These are phyloP conservation scores for Fusarium lyarnte DNA, from an alignment of 2,329 filamentous ascomycete species.

Conservation along the genomic window DNA sequence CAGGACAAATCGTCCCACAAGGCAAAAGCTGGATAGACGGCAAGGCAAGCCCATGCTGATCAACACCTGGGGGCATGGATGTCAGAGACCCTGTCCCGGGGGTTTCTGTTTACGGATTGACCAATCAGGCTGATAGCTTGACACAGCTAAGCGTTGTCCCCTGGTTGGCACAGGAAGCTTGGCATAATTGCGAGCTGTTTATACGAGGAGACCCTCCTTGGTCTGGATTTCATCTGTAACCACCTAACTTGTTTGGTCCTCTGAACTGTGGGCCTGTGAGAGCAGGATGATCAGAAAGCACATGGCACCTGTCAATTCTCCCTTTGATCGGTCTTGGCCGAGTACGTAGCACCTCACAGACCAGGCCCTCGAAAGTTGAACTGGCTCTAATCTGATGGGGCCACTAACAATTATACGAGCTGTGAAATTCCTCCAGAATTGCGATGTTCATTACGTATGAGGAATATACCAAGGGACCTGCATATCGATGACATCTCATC, in stretches of 20 bases:
- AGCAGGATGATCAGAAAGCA: constrained; percentile 1
- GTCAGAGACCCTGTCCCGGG: constrained; percentile 7
- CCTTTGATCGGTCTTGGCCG: constrained; percentile 3
- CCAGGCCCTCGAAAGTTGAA: neutral
- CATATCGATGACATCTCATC: neutral
- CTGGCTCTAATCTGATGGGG: neutral
- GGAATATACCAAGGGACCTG: constrained; percentile 1
- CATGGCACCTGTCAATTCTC: constrained; percentile 13
- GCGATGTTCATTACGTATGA: neutral
- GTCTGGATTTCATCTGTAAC: constrained; percentile 17
- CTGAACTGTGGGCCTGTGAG: neutral
- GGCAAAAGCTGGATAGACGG: constrained; percentile 5
- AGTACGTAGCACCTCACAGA: neutral
- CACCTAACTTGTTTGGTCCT: neutral
- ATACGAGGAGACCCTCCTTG: constrained; percentile 21
- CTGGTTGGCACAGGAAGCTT: constrained; percentile 8
- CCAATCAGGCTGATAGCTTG: constrained; percentile 1
- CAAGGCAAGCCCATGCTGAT: constrained; percentile 7
- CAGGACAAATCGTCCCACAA: constrained; percentile 16
- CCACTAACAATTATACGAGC: constrained; percentile 5
- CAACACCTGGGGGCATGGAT: constrained; percentile 21
- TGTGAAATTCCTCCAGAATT: neutral
- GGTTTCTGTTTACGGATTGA: constrained; percentile 22
- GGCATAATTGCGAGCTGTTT: constrained; percentile 9
- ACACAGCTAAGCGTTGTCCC: neutral